Evolutionary conservation across 441 rosid genomes (phyloP), one percentile per base, ranked within the genome.

Genomic region (Pelargonium citronellum): DNA sequence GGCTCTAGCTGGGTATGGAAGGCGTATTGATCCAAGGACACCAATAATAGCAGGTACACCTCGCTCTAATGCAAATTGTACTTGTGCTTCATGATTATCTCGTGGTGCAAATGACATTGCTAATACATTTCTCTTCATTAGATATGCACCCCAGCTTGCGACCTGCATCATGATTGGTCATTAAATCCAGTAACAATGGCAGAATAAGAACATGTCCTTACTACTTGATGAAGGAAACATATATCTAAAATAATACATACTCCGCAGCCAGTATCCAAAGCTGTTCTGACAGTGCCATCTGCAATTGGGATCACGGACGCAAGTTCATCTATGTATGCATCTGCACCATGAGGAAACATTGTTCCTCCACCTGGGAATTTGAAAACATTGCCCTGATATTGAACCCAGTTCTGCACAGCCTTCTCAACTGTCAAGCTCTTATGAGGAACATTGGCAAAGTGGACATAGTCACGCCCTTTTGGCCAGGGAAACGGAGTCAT

Each of bases 291-390:
- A 1, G 95, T 87, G 63, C 99, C 99, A 66, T 92, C 88, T 39
- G 71, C 79, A 73, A 95, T 88, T 0, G 98, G 99, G 53, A 95
- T 87, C 67, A 92, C 96, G 0, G 95, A 86, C 60, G 98, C 97
- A 66, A 95, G 91, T 79, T 92, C 91, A 75, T 92, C 91, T 1
- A 95, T 92, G 75, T 95, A 95, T 77, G 86, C 87, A 73, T 95
- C 95, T 12, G 99, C 99, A 64, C 99, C 99, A 69, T 95, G 98
- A 66, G 99, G 99, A 39, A 95, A 95, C 83, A 89, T 96, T 24
- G 99, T 95, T 72, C 99, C 99, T 19, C 99, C 99, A 27, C 99
- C 99, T 0, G 99, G 98, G 77, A 95, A 95, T 78, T 91, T 87
- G 71, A 95, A 95, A 24, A 95, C 98, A 27, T 86, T 88, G 16